Conservation (phyloP, 2,329 filamentous ascomycete species). For the Cercospora berteroae region DNA sequence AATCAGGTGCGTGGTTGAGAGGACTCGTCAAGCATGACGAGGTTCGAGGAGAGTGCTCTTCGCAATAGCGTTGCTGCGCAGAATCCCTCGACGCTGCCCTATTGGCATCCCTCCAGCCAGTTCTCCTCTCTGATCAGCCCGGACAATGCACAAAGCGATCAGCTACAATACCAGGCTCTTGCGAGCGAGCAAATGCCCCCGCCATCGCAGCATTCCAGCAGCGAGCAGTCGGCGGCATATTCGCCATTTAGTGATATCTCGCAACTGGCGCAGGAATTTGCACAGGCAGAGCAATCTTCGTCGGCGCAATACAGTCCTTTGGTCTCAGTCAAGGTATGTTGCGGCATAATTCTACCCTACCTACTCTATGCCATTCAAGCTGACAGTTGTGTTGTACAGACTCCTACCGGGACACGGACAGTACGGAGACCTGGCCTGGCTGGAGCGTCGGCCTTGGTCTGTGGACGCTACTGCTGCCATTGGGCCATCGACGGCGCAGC, state of each 20-base stretch:
- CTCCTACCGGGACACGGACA: slow-evolving; percentile 22
- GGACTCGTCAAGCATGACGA: slow-evolving; percentile 18
- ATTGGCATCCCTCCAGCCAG: slow-evolving; percentile 29
- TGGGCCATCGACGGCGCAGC: slow-evolving; percentile 27
- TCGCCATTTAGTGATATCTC: background rate
- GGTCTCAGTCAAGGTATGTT: slow-evolving; percentile 18
- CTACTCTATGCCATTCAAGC: background rate
- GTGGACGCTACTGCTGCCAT: slow-evolving; percentile 33
- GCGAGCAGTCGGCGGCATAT: background rate
- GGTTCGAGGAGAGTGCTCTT: slow-evolving; percentile 28
- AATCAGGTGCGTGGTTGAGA: background rate
- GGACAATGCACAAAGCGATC: slow-evolving; percentile 14
- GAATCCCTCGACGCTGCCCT: slow-evolving; percentile 22
- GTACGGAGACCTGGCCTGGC: slow-evolving; percentile 29
- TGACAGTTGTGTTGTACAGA: slow-evolving; percentile 12
- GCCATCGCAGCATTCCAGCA: background rate
- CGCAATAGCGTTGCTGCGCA: slow-evolving; percentile 23
- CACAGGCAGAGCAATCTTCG: background rate
- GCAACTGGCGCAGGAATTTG: slow-evolving; percentile 7
- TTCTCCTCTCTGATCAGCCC: slow-evolving; percentile 28
- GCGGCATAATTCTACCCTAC: background rate
- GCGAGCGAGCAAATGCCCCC: slow-evolving; percentile 13
- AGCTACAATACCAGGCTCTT: slow-evolving; percentile 6
- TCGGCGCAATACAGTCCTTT: slow-evolving; percentile 12
- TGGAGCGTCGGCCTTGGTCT: slow-evolving; percentile 29